Evolutionary conservation across 768 basidiomycete species (phyloP).

Genomic region (Boletus speciosus): DNA sequence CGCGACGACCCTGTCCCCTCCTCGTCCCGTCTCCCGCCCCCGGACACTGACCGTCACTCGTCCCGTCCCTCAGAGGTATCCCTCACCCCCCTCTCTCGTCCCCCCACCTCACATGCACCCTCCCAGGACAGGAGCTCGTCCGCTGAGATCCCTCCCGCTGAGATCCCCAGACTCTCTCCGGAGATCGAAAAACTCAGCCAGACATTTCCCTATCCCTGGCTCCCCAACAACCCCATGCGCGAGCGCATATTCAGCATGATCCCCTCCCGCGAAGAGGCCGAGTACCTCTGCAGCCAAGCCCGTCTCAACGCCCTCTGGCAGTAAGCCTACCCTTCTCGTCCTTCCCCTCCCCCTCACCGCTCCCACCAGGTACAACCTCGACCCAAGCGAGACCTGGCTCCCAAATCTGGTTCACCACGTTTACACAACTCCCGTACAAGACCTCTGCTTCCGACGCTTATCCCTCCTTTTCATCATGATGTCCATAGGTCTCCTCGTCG

Average conservation of each 20-base stretch:
- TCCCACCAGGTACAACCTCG: constrained; percentile 56
- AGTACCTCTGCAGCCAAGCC: constrained; percentile 59
- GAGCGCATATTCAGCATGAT: constrained; percentile 61
- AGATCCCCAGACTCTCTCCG: constrained; percentile 24
- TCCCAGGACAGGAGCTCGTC: constrained; percentile 26
- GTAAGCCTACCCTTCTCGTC: constrained; percentile 38
- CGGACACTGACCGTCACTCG: constrained; percentile 7
- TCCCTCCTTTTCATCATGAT: constrained; percentile 69
- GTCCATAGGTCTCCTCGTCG: constrained; percentile 67
- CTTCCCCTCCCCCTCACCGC: not conserved
- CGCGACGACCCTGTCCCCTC: constrained; percentile 14
- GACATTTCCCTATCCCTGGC: constrained; percentile 69
- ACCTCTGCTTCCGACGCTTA: constrained; percentile 62
- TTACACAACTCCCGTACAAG: constrained; percentile 56
- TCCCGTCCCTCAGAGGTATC: constrained; percentile 27
- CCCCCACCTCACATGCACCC: not conserved
- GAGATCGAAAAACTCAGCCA: constrained; percentile 50
- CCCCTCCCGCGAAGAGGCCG: constrained; percentile 56
- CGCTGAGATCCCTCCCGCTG: constrained; percentile 18
- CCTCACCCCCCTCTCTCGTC: not conserved
- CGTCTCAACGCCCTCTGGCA: constrained; percentile 71
- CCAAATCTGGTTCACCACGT: constrained; percentile 68
- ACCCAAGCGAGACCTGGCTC: constrained; percentile 66
- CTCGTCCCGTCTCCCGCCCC: constrained; percentile 7
- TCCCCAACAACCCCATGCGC: constrained; percentile 58